Percentiles rank a stretch among this genome's conserved stretches.
Conservation (phyloP, 2,329 filamentous ascomycete genomes). For the Claviceps humidiphila region DNA sequence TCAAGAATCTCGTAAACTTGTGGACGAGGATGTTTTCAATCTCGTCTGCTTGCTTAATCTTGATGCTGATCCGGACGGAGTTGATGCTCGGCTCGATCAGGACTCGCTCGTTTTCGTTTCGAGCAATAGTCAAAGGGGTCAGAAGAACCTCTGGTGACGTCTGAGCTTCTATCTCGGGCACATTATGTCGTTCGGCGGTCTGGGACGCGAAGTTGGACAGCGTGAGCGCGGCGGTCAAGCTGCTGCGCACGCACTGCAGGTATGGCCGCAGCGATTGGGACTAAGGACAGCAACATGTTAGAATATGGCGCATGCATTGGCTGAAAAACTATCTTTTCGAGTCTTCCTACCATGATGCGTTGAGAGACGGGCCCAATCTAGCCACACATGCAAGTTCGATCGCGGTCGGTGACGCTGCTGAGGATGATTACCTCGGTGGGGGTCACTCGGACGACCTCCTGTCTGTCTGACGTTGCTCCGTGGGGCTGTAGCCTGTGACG, state of each 20-base stretch:
- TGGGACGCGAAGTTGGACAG: constrained; percentile 92
- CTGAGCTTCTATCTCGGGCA: constrained; percentile 88
- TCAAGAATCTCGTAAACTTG: constrained; percentile 96
- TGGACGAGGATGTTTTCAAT: constrained; percentile 97
- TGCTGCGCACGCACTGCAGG: constrained; percentile 89
- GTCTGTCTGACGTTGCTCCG: constrained; percentile 18
- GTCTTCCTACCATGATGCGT: background rate
- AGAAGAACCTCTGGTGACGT: constrained; percentile 89
- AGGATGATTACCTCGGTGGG: constrained; percentile 11
- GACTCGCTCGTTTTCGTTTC: constrained; percentile 95
- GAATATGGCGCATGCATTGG: background rate
- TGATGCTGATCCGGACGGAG: constrained; percentile 91
- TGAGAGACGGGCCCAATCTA: background rate
- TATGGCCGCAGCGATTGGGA: constrained; percentile 96
- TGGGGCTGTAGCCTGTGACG: constrained; percentile 13
- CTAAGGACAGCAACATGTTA: constrained; percentile 27
- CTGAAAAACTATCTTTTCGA: background rate
- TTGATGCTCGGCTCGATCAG: constrained; percentile 95
- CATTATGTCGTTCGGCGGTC: constrained; percentile 92
- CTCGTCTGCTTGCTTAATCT: constrained; percentile 98
- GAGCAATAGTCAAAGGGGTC: constrained; percentile 77
- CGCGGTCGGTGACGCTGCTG: constrained; percentile 6
- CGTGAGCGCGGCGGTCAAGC: constrained; percentile 83
- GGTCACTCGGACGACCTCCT: constrained; percentile 1
- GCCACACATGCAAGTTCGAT: background rate